Base-by-base conservation (phyloP, 148 eudicot species). In the Selenicereus undatus region DNA sequence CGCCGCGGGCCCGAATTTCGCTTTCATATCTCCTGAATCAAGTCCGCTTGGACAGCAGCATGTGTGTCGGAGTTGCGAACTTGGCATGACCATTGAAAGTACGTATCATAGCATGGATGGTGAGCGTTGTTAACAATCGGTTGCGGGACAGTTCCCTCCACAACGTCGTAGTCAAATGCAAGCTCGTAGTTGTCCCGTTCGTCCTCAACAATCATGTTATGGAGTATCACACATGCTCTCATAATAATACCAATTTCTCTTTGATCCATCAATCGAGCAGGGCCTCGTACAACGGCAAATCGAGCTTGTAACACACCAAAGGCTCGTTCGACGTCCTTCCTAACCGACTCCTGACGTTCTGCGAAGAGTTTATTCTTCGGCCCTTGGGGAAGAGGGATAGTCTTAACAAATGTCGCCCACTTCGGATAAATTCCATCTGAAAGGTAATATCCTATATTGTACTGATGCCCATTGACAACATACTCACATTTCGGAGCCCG, bases 241-340 rank as follows among this genome's bases (percentile, higher is more conserved):
- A 60, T 60, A 0, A 60, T 60, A 3, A 21, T 3, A 21, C 9
- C 22, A 24, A 60, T 22, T 1, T 60, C 66, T 0, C 22, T 10
- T 6, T 21, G 17, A 5, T 60, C 66, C 66, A 22, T 60, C 2
- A 60, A 21, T 0, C 26, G 60, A 60, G 66, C 21, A 6, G 66
- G 66, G 4, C 66, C 66, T 2, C 4, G 26, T 0, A 71, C 22
- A 5, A 71, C 71, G 7, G 76, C 70, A 51, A 51, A 54, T 0
- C 76, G 45, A 27, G 68, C 30, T 43, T 79, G 76, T 27, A 79
- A 30, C 11, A 71, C 82, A 29, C 76, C 45, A 54, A 79, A 79
- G 8, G 76, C 76, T 17, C 51, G 21, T 8, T 79, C 76, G 1
- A 79, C 69, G 11, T 79, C 76, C 30, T 79, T 71, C 29, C 82